Conservation (phyloP, 495 filamentous ascomycete species). For the Penicillium diatomitis region DNA sequence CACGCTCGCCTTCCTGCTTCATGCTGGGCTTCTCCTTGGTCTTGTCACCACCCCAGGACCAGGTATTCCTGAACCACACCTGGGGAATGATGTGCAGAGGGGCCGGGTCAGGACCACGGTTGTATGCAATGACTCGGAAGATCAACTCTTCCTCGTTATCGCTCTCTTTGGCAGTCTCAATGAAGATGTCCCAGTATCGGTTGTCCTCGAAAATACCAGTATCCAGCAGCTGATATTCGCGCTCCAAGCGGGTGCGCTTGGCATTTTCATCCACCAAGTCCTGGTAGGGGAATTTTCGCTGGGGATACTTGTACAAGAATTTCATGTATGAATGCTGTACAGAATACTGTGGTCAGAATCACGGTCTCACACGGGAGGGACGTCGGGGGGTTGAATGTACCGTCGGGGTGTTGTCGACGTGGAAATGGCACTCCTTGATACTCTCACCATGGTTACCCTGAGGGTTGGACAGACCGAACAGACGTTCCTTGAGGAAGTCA, state of each 20-base stretch:
- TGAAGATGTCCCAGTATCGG: conserved; percentile 93
- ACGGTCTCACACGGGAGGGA: neutral
- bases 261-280: conserved; percentile 78
- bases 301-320: conserved; percentile 93
- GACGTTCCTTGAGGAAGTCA: conserved; percentile 84
- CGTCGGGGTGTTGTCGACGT: conserved; percentile 83
- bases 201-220: conserved; percentile 89
- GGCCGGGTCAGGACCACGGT: conserved; percentile 82
- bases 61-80: conserved; percentile 95
- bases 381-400: conserved; percentile 9
- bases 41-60: conserved; percentile 78
- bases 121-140: conserved; percentile 94
- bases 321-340: conserved; percentile 95
- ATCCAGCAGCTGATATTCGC: conserved; percentile 86
- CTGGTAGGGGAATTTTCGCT: conserved; percentile 84
- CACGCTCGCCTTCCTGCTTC: conserved; percentile 49
- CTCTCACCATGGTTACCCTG: conserved; percentile 96
- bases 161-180: conserved; percentile 88
- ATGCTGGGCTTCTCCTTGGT: conserved; percentile 68
- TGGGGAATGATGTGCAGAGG: conserved; percentile 90
- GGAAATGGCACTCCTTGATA: conserved; percentile 93
- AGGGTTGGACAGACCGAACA: conserved; percentile 91
- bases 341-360: conserved; percentile 8
- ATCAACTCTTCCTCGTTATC: conserved; percentile 83
- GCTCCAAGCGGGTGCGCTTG: conserved; percentile 59